Conservation (phyloP, 2,329 filamentous ascomycete genomes). For the Sporothrix dimorphospora region DNA sequence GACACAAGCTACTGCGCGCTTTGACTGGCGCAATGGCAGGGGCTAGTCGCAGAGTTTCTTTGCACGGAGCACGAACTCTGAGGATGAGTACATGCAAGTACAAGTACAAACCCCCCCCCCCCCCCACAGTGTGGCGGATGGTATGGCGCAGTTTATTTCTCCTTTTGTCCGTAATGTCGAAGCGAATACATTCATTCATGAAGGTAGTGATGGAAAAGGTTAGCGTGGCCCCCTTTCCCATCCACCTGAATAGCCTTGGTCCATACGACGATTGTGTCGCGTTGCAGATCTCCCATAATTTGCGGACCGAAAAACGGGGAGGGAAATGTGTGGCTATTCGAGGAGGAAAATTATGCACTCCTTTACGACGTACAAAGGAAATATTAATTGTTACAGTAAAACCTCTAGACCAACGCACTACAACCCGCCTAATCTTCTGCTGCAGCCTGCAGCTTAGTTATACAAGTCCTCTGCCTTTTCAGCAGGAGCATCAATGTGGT, state of each 20-base stretch:
- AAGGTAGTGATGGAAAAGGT: neutral
- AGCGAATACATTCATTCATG: no score
- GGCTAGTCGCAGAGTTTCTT: neutral
- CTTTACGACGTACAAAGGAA: neutral
- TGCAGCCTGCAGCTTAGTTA: neutral
- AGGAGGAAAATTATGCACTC: neutral
- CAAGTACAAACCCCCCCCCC: no score
- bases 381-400: neutral
- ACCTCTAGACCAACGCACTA: neutral
- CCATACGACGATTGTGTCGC: no score
- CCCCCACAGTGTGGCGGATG: no score
- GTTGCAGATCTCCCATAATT: no score
- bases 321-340: neutral
- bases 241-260: no score
- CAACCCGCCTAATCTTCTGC: no score
- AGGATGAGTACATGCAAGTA: no score
- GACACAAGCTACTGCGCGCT: neutral
- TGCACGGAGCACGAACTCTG: neutral
- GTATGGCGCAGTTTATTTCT: no score
- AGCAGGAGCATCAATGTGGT: constrained; percentile 44
- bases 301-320: neutral
- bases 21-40: neutral
- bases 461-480: constrained; percentile 36
- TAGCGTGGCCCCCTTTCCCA: no score
- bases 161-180: no score